Evolutionary conservation across 1,284 basidiomycete species (phyloP), one percentile per base, ranked within the genome.

Genomic region (Cutaneotrichosporon arboriforme): DNA sequence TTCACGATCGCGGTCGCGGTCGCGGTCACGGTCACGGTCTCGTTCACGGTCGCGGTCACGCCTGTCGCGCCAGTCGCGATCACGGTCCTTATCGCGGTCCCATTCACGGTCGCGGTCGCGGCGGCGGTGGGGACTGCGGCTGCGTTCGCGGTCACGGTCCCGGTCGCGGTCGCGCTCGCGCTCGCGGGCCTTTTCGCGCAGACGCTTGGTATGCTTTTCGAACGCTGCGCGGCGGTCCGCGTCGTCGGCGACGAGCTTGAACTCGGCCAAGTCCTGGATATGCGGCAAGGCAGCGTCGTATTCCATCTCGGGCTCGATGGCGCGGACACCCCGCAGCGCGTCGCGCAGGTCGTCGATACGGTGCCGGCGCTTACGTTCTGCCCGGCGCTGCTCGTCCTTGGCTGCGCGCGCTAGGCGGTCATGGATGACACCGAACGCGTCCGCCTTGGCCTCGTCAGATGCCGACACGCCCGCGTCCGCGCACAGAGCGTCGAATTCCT

Each of bases 301-400:
- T 0, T 84, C 70, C 55, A 84, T 71, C 21, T 77, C 83, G 39
- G 90, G 66, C 59, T 91, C 87, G 40, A 94, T 75, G 1, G 87
- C 85, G 1, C 87, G 75, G 4, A 94, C 77, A 67, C 94, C 93
- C 76, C 90, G 92, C 59, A 97, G 80, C 0, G 92, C 96, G 72
- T 97, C 97, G 4, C 96, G 86, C 34, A 98, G 79, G 67, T 98
- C 96, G 69, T 99, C 94, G 66, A 96, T 90, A 52, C 88, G 76
- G 70, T 96, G 88, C 20, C 94, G 81, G 57, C 86, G 82, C 64
- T 82, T 85, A 43, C 91, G 81, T 73, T 98, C 96, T 0, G 84
- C 77, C 21, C 87, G 80, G 14, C 88, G 81, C 60, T 80, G 84
- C 72, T 89, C 91, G 22, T 90, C 91, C 21, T 86, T 83, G 37